Conservation (phyloP, 192 early-diverging fungal genomes). For the Backusella macrospora region DNA sequence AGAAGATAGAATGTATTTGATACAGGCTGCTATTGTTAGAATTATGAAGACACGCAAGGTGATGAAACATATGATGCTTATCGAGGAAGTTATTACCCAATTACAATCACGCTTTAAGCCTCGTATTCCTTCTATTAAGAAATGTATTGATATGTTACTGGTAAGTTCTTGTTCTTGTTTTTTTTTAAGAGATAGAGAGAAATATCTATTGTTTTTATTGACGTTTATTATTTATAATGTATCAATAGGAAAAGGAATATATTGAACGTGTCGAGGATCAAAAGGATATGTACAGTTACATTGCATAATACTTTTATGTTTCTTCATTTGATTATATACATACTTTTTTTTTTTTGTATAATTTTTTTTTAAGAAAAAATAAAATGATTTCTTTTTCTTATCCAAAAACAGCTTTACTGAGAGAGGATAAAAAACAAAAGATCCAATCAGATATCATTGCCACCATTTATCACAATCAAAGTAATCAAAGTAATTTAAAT, state of each 20-base stretch:
- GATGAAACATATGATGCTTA: conserved; percentile 80
- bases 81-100: conserved; percentile 89
- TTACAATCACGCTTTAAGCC: conserved; percentile 90
- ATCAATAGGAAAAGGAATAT: conserved; percentile 86
- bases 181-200: background rate
- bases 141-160: conserved; percentile 92
- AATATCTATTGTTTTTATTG: background rate
- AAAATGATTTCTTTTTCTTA: no score
- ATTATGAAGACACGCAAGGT: conserved; percentile 99
- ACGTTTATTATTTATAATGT: conserved; percentile 32
- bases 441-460: no score
- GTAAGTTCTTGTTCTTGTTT: conserved; percentile 33
- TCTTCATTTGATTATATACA: background rate
- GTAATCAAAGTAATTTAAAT: no score
- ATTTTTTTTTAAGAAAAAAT: no score
- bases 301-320: conserved; percentile 52
- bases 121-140: conserved; percentile 91
- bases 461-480: no score
- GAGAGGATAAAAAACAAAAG: no score
- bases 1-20: conserved; percentile 88
- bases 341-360: background rate
- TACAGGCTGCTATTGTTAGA: conserved; percentile 98
- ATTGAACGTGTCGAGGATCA: conserved; percentile 83
- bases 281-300: conserved; percentile 81
- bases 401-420: no score